Base-by-base conservation (phyloP, 768 basidiomycete species). In the Glaciozyma martinii region DNA sequence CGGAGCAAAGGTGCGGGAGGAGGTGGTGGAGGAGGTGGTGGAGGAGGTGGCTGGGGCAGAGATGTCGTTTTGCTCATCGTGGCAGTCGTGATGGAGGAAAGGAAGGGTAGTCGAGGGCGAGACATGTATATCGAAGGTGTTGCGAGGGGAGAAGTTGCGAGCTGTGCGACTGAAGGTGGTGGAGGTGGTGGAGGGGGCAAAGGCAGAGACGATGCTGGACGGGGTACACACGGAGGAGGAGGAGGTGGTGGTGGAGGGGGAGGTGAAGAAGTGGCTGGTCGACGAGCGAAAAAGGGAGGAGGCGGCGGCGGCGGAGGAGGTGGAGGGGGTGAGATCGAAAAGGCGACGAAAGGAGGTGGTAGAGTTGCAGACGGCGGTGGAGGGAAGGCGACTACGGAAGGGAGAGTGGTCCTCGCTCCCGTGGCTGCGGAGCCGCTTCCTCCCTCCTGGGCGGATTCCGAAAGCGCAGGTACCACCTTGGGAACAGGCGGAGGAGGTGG, bases 21-120 rank as follows among this genome's bases (percentile, higher is more conserved):
- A 27, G 33, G 5, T 7, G 62, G 55, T 27, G 64, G 44, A 15
- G 79, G 77, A 0, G 78, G 76, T 0, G 78, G 74, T 6, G 75
- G 72, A 0, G 74, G 63, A 1, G 77, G 71, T n/a, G 54, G 65
- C 63, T 2, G 55, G 32, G 23, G 42, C 32, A 10, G 40, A 56
- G 18, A 47, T n/a, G n/a, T n/a, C n/a, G n/a, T n/a, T 40, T 6
- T 13, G 37, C 37, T 40, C 37, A 13, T 40, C 37, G 37, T 40
- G 15, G 12, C 37, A 13, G 37, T 40, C 37, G 37, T 40, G 2
- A 40, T 8, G 12, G 37, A 40, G 37, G 37, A 40, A 2, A 40
- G 37, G 37, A 40, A 40, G 37, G 37, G 37, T 40, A 40, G 15
- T 40, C 37, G 37, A 40, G 37, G 37, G 37, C 37, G 37, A 13